Evolutionary conservation across 768 basidiomycete species (phyloP).

Genomic region (Panaeolus cyanescens): DNA sequence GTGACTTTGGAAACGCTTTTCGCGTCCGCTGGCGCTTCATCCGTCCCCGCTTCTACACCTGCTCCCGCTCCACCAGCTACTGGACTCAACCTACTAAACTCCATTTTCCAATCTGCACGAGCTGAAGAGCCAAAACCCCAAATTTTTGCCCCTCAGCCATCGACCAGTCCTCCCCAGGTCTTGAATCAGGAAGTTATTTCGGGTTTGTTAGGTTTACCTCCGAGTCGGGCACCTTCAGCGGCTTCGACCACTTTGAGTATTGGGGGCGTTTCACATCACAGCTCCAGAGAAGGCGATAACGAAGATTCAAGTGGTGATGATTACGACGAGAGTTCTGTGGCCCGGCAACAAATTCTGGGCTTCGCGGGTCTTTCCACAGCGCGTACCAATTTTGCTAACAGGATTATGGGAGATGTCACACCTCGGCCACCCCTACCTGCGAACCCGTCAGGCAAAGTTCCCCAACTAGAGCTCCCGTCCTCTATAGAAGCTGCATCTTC

Average conservation of each 20-base stretch:
- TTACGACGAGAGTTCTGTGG: slow-evolving; percentile 5
- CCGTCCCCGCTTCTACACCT: slow-evolving; percentile 25
- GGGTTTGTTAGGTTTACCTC: slow-evolving; percentile 58
- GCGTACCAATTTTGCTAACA: slow-evolving; percentile 1
- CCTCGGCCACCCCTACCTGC: slow-evolving; percentile 37
- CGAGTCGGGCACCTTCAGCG: slow-evolving; percentile 41
- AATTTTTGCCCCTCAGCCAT: slow-evolving; percentile 27
- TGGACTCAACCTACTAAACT: slow-evolving; percentile 63
- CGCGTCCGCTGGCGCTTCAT: slow-evolving; percentile 23
- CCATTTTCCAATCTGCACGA: slow-evolving; percentile 73
- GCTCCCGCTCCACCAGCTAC: slow-evolving; percentile 23
- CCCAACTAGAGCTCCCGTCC: slow-evolving; percentile 14
- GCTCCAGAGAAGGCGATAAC: slow-evolving; percentile 60
- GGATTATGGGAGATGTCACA: slow-evolving; percentile 59
- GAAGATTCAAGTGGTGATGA: slow-evolving; percentile 45
- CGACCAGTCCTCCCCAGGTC: slow-evolving; percentile 59
- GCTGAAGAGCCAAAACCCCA: slow-evolving; percentile 10
- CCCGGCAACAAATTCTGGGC: neutral
- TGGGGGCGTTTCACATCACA: slow-evolving; percentile 40
- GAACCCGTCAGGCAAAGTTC: neutral
- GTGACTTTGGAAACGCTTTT: slow-evolving; percentile 53
- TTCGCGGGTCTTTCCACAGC: slow-evolving; percentile 7
- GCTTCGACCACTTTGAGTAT: slow-evolving; percentile 31
- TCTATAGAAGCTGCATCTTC: slow-evolving; percentile 25
- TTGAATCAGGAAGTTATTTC: slow-evolving; percentile 73